Conservation (phyloP, 306 rosid species). For the Pterocarpus macrocarpus region DNA sequence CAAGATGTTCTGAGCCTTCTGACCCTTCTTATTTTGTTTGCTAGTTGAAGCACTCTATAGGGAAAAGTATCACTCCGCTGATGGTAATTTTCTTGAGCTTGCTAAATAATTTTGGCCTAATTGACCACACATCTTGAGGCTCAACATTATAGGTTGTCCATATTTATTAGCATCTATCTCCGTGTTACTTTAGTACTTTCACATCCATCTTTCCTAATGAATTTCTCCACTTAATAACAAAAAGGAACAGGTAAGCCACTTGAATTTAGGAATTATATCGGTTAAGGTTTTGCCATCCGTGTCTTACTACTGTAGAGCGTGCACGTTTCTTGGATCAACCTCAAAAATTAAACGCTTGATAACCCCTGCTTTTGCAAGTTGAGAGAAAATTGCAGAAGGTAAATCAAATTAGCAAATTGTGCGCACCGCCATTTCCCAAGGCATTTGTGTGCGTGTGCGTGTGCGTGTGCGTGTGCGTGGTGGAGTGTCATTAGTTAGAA, state of each 20-base stretch:
- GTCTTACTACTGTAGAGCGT: neutral
- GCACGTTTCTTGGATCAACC: constrained; percentile 46
- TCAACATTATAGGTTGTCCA: constrained; percentile 8
- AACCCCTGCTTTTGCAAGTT: constrained; percentile 14
- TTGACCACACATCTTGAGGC: neutral
- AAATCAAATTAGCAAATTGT: constrained; percentile 11
- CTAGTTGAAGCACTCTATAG: constrained; percentile 27
- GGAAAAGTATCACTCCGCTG: constrained; percentile 18
- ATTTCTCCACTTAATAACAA: constrained; percentile 33
- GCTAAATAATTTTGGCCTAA: constrained; percentile 46
- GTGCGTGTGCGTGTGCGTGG: constrained; percentile 29
- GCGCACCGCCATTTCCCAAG: constrained; percentile 37
- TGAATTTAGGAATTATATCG: constrained; percentile 25
- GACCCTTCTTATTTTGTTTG: constrained; percentile 34
- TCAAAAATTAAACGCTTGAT: constrained; percentile 35
- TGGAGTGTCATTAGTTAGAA: constrained; percentile 1
- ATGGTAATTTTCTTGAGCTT: constrained; percentile 21
- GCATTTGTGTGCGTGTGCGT: constrained; percentile 30
- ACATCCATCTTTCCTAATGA: neutral
- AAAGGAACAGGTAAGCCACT: constrained; percentile 33
- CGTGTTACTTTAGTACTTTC: constrained; percentile 25
- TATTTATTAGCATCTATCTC: constrained; percentile 29
- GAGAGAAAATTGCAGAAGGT: constrained; percentile 29
- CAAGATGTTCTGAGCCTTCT: constrained; percentile 16
- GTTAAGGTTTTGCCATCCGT: constrained; percentile 23